These are phyloP conservation scores for Metschnikowia peoriensis DNA, from an alignment of 805 yeast genomes.

Conservation along the genomic window DNA sequence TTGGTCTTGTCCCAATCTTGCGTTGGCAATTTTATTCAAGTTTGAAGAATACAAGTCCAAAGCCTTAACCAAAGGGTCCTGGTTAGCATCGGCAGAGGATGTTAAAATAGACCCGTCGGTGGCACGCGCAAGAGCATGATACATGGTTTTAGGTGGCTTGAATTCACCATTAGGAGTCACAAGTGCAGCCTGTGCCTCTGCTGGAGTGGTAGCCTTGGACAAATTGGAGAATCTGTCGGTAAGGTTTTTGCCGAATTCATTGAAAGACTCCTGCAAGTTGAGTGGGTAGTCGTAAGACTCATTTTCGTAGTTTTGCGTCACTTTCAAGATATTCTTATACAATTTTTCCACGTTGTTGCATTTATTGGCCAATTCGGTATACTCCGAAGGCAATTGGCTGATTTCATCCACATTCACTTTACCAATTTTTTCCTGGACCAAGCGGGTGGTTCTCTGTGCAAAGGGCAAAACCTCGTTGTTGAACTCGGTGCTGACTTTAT, in stretches of 20 bases:
- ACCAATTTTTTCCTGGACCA: constrained; percentile 78
- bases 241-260: constrained; percentile 66
- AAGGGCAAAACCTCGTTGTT: constrained; percentile 56
- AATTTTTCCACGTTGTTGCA: constrained; percentile 42
- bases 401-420: constrained; percentile 67
- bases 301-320: constrained; percentile 56
- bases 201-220: constrained; percentile 69
- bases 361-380: constrained; percentile 45
- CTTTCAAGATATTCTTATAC: constrained; percentile 42
- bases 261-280: constrained; percentile 70
- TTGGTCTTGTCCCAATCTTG: constrained; percentile 79
- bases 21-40: constrained; percentile 75
- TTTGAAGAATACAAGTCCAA: constrained; percentile 66
- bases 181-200: constrained; percentile 77
- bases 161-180: constrained; percentile 43
- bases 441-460: constrained; percentile 77
- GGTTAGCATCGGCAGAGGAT: constrained; percentile 37
- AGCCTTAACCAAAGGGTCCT: constrained; percentile 56
- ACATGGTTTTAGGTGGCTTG: constrained; percentile 73
- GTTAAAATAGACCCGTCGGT: constrained; percentile 52
- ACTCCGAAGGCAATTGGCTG: constrained; percentile 76
- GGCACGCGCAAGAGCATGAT: constrained; percentile 79
- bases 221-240: constrained; percentile 63
- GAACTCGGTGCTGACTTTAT: constrained; percentile 50
- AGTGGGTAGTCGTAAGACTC: constrained; percentile 86